A percentile compares a stretch with the other conserved stretches of the same genome.
phyloP scores from a whole-genome alignment of 768 basidiomycete species.

The Boletellus emodensis region DNA sequence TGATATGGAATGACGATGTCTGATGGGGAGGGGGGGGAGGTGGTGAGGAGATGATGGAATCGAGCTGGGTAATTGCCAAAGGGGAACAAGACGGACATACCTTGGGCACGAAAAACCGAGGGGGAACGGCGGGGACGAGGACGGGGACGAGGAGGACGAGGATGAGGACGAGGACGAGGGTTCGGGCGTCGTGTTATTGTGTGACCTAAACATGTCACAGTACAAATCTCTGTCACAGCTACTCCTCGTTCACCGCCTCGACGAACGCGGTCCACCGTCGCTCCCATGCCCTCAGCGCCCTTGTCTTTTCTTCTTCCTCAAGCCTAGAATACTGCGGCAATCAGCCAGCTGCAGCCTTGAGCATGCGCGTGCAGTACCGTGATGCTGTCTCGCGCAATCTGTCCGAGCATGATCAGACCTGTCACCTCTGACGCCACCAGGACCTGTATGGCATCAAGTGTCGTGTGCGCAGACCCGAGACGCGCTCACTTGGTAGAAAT shows the following conservation, averaged over 20 bases:
- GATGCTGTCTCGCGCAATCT: slow-evolving; percentile 60
- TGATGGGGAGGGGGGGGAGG: slow-evolving; percentile 48
- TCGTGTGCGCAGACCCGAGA: background rate
- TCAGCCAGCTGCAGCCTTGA: background rate
- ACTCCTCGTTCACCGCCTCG: slow-evolving; percentile 14
- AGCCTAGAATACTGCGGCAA: slow-evolving; percentile 47
- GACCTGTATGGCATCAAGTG: slow-evolving; percentile 36
- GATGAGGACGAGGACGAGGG: slow-evolving; percentile 6
- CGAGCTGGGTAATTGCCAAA: slow-evolving; percentile 48
- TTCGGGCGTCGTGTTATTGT: slow-evolving; percentile 6
- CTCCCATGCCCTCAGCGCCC: slow-evolving; percentile 42
- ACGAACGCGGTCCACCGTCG: slow-evolving; percentile 45
- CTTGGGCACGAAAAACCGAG: slow-evolving; percentile 11
- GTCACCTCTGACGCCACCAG: slow-evolving; percentile 62
- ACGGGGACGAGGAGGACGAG: background rate
- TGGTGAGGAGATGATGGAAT: slow-evolving; percentile 54
- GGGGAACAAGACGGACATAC: slow-evolving; percentile 34
- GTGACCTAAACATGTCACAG: slow-evolving; percentile 17
- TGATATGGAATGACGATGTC: slow-evolving; percentile 43
- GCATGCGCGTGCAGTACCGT: slow-evolving; percentile 35
- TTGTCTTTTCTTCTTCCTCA: slow-evolving; percentile 40
- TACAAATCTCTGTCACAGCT: background rate
- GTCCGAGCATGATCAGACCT: slow-evolving; percentile 54
- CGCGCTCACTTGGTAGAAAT: slow-evolving; percentile 61
- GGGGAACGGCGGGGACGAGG: background rate